phyloP scores from a whole-genome alignment of 495 filamentous ascomycete species.

The Aspergillus indologenus region DNA sequence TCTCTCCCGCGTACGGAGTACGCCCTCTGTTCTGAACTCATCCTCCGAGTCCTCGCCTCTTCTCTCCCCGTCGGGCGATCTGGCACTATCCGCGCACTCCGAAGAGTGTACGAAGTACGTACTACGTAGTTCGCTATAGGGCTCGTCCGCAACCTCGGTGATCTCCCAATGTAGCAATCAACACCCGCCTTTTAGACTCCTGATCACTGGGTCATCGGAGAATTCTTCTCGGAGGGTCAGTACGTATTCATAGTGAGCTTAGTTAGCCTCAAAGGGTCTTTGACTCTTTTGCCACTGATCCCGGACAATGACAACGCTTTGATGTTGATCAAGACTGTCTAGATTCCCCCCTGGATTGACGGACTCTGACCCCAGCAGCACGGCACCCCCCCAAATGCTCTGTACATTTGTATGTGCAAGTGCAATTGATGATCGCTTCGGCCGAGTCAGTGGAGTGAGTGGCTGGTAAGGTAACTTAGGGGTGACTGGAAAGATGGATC shows the following conservation, averaged over 20 bases:
- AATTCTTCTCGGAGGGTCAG: background rate
- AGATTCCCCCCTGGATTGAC: background rate
- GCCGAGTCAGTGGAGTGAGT: slow-evolving; percentile 15
- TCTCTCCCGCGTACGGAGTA: background rate
- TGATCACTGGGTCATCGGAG: slow-evolving; percentile 2
- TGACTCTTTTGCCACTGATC: background rate
- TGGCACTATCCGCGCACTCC: background rate
- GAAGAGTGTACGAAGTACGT: background rate
- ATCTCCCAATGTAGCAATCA: slow-evolving; percentile 10
- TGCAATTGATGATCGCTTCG: slow-evolving; percentile 6
- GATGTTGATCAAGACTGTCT: slow-evolving; percentile 1
- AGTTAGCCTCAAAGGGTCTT: background rate
- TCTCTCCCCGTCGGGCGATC: background rate
- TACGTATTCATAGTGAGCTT: too few relatives aligned
- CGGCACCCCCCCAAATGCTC: background rate
- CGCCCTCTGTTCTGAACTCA: background rate
- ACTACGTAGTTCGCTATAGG: too few relatives aligned
- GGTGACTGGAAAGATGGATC: background rate
- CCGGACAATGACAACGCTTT: slow-evolving; percentile 2
- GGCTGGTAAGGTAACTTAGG: background rate
- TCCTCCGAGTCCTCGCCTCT: background rate
- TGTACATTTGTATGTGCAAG: background rate
- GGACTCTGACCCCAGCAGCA: background rate
- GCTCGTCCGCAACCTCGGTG: slow-evolving; percentile 7
- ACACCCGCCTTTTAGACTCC: slow-evolving; percentile 6